Base-by-base conservation (phyloP, 2,329 filamentous ascomycete genomes). In the Lachnellula hyalina region DNA sequence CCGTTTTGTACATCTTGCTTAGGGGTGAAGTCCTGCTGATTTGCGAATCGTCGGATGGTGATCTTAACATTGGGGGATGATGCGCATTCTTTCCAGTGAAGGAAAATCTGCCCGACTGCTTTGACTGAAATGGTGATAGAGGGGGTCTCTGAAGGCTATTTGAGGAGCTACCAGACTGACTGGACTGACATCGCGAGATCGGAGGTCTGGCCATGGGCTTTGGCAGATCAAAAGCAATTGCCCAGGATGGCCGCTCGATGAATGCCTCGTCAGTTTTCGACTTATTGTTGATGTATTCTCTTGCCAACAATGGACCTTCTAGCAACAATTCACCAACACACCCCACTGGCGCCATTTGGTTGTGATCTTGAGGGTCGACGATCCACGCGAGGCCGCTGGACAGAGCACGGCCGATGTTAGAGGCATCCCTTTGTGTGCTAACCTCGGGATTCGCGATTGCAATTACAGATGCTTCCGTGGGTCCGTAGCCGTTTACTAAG, bases 221-320 rank as follows among this genome's bases (percentile, higher is more conserved):
- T 25, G 47, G 19, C 32, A n/a, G 19, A 15, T 41, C 40, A 40
- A 49, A 54, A 11, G 25, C 9, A 14, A 1, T 35, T 19, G 47
- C 35, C 53, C 53, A 55, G 6, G 1, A 9, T 7, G 48, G 67
- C 63, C 38, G 57, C 61, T 74, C 70, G 46, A 87, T 77, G 57
- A 87, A 87, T 0, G 75, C 76, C 23, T 76, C 75, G 2, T 73
- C 74, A 0, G 84, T 86, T 68, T 83, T 84, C 41, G 75, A 74
- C 0, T 74, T 72, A 53, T 85, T 79, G 49, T 78, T 78, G 21
- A 85, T 70, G 56, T 87, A 87, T 25, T 82, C 83, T 35, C 80
- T 72, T 9, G 82, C 83, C 2, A 87, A 79, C n/a, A 81, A 76
- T 1, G 82, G 81, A 0, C 81, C 81, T 57, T 66, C 64, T 5